Evolutionary conservation across 257 asterid genomes (phyloP).

Genomic region (Catharanthus roseus): DNA sequence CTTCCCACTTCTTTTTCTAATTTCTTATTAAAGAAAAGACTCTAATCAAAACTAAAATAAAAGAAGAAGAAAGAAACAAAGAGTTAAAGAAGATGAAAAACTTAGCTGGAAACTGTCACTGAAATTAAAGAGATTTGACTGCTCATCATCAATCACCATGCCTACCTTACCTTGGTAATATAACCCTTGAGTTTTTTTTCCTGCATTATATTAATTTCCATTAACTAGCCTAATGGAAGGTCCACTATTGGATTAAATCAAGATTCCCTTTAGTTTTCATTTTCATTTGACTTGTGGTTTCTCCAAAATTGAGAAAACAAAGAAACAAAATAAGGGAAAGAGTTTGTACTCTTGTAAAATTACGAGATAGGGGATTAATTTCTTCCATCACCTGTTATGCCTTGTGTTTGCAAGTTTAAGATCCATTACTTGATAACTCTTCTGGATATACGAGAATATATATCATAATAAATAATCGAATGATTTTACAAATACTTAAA

Average conservation of each 20-base stretch:
- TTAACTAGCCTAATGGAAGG: no score
- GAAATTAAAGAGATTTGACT: slow-evolving; percentile 8
- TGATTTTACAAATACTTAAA: no score
- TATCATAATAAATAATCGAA: no score
- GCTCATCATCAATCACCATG: not conserved
- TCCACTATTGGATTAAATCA: not conserved
- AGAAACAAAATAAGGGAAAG: not conserved
- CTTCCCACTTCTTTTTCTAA: slow-evolving; percentile 12
- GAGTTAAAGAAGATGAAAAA: not conserved
- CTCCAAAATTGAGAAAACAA: not conserved
- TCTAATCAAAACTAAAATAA: not conserved
- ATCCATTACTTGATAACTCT: no score
- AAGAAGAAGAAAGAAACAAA: no score
- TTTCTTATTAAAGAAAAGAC: no score
- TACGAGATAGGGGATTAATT: no score
- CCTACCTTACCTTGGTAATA: not conserved
- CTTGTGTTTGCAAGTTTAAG: no score
- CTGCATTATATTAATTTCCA: not conserved
- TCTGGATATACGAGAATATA: no score
- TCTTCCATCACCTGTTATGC: no score
- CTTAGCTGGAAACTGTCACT: not conserved
- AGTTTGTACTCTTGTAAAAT: not conserved
- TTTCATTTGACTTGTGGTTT: not conserved
- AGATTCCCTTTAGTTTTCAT: not conserved
- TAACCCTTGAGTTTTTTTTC: not conserved